These are phyloP conservation scores for Trichophaea hybrida DNA, from an alignment of 2,329 filamentous ascomycete species.

Conservation along the genomic window DNA sequence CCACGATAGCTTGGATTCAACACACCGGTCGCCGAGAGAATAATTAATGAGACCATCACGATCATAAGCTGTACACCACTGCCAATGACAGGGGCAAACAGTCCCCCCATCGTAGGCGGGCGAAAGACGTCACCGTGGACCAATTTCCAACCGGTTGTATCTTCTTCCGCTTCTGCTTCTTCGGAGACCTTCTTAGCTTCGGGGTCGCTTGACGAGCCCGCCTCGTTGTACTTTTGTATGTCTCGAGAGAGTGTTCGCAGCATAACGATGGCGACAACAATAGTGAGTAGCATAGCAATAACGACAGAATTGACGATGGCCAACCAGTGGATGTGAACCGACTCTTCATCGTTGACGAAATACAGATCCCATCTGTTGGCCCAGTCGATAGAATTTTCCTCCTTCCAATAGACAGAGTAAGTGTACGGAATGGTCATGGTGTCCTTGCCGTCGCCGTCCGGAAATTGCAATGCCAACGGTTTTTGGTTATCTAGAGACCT, in stretches of 20 bases:
- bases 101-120: conserved; percentile 50
- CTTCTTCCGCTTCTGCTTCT: conserved; percentile 61
- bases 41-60: conserved; percentile 58
- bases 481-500: conserved; percentile 31
- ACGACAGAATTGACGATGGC: conserved; percentile 77
- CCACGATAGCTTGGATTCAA: conserved; percentile 81
- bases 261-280: conserved; percentile 67
- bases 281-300: conserved; percentile 64
- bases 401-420: conserved; percentile 80
- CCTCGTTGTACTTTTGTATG: conserved; percentile 54
- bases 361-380: conserved; percentile 74
- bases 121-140: conserved; percentile 81
- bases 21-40: conserved; percentile 60
- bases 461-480: conserved; percentile 43
- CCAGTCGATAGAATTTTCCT: conserved; percentile 71
- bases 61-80: conserved; percentile 79
- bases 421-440: conserved; percentile 66
- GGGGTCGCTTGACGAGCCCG: conserved; percentile 44
- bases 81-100: conserved; percentile 67
- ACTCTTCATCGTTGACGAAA: conserved; percentile 75
- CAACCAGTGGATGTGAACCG: conserved; percentile 70
- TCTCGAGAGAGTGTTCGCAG: conserved; percentile 64
- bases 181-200: conserved; percentile 44
- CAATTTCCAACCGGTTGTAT: conserved; percentile 76
- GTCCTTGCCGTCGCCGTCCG: conserved; percentile 36